Base-by-base conservation (phyloP, 352 stramenopile genomes). In the Globisporangium cylindrosporum region DNA sequence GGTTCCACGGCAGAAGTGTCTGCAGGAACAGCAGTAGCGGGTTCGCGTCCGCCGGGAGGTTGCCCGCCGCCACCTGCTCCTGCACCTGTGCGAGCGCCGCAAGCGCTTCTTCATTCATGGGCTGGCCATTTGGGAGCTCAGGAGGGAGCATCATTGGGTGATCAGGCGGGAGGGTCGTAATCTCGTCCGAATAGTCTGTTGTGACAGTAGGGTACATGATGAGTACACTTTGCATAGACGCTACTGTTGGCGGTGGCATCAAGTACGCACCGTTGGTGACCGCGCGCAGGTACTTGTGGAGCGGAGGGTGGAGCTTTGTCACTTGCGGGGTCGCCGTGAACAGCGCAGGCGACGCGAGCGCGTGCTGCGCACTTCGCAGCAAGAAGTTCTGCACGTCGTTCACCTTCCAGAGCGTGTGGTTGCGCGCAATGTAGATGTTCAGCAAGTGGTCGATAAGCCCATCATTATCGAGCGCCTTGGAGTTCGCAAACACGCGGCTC, bases 21-120 rank as follows among this genome's bases (percentile, higher is more conserved):
- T 95, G 88, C 65, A 95, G 56, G 62, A 95, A 95, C 20, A 95
- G 79, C 68, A 95, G 73, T 64, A 95, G 70, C 65, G 88, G 88
- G 51, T 95, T 94, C 32, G 86, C 83, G 43, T 94, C 85, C 20
- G 86, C 81, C 6, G 84, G 85, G 32, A 94, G 75, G 54, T 92
- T 91, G 15, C 85, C 88, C 3, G 73, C 82, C 8, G 89, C 82
- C 24, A 86, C 72, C 57, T 92, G 79, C 63, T 84, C 73, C 64
- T 94, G 88, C 10, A 84, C 74, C 54, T 81, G 73, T 15, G 77
- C 80, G 22, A 94, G 66, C 22, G 81, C 77, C 22, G 76, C 80
- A 3, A 92, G 73, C 14, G 82, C 77, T 53, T 89, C 73, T 9
- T 76, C 73, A 59, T 91, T 78, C 60, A 93, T 69, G 7, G 85